Percentiles rank a stretch among this genome's conserved stretches.
phyloP scores from a whole-genome alignment of 768 basidiomycete genomes.

The Leccinum boreale region DNA sequence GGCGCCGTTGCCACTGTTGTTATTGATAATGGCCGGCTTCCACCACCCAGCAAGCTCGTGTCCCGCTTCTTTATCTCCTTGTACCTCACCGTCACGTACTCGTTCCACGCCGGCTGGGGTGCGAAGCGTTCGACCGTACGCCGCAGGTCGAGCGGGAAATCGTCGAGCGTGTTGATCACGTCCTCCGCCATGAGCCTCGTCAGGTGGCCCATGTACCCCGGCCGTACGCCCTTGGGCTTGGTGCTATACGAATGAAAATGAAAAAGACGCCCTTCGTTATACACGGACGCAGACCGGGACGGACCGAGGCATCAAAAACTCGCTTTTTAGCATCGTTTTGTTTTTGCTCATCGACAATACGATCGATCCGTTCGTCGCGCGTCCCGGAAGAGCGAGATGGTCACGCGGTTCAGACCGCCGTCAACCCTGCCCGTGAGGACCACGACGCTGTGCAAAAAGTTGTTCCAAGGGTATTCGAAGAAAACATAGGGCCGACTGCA shows the following conservation, averaged over 20 bases:
- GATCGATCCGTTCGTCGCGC: constrained; percentile 70
- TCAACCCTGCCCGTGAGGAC: constrained; percentile 87
- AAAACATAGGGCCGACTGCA: constrained; percentile 37
- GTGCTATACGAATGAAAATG: constrained; percentile 35
- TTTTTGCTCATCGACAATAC: constrained; percentile 83
- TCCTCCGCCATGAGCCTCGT: constrained; percentile 89
- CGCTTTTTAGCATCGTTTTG: constrained; percentile 76
- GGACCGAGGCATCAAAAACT: constrained; percentile 13
- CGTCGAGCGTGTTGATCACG: constrained; percentile 82
- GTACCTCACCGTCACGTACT: constrained; percentile 83
- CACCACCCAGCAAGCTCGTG: constrained; percentile 76
- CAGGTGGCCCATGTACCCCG: constrained; percentile 97
- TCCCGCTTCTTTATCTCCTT: constrained; percentile 85
- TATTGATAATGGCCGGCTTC: constrained; percentile 60
- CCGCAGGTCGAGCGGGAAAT: constrained; percentile 79
- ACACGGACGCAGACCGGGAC: not conserved
- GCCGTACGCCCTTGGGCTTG: constrained; percentile 71
- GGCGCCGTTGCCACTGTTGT: constrained; percentile 1
- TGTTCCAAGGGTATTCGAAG: constrained; percentile 96
- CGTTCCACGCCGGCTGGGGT: constrained; percentile 81
- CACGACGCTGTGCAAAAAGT: constrained; percentile 93
- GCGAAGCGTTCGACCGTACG: constrained; percentile 61
- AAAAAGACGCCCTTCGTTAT: too few relatives aligned
- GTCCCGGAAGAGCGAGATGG: constrained; percentile 79
- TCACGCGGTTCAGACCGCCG: constrained; percentile 79